Conservation (phyloP, 768 basidiomycete genomes). For the Melanogaster broomeanus region DNA sequence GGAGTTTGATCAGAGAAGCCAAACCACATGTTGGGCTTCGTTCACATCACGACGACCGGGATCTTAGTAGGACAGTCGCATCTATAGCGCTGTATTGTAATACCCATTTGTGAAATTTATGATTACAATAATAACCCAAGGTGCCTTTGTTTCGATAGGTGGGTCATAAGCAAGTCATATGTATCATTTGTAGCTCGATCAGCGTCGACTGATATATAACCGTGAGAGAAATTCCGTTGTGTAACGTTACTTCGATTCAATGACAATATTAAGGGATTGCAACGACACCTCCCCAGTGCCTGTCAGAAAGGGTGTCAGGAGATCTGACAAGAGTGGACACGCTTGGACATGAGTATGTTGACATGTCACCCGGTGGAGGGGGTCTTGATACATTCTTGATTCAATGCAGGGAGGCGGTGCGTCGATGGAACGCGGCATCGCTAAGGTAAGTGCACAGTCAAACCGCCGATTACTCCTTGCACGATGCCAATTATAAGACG, state of each 20-base stretch:
- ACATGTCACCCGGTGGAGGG: slow-evolving; percentile 35
- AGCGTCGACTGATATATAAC: slow-evolving; percentile 36
- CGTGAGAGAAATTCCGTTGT: slow-evolving; percentile 33
- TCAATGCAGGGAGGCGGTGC: slow-evolving; percentile 29
- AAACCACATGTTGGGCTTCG: slow-evolving; percentile 23
- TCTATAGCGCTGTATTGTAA: slow-evolving; percentile 10
- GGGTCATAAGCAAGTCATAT: slow-evolving; percentile 11
- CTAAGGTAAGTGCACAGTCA: slow-evolving; percentile 29
- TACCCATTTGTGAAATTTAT: slow-evolving; percentile 10
- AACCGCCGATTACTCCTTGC: slow-evolving; percentile 25
- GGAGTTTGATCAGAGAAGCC: slow-evolving; percentile 14
- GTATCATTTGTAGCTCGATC: slow-evolving; percentile 30
- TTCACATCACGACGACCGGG: slow-evolving; percentile 27
- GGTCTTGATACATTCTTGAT: slow-evolving; percentile 30
- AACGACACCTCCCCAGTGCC: slow-evolving; percentile 24
- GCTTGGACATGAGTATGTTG: slow-evolving; percentile 33
- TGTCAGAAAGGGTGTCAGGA: slow-evolving; percentile 35
- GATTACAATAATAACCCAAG: slow-evolving; percentile 26
- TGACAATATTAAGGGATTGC: slow-evolving; percentile 32
- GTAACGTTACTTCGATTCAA: slow-evolving; percentile 16
- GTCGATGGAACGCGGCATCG: slow-evolving; percentile 36
- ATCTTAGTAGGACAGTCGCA: slow-evolving; percentile 9
- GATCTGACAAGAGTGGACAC: slow-evolving; percentile 19
- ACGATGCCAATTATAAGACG: slow-evolving; percentile 37
- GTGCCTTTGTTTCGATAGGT: slow-evolving; percentile 10